Percentiles rank a stretch among this genome's conserved stretches.
Evolutionary conservation across 331 rosid species (phyloP).

Genomic region (Acacia concinna): DNA sequence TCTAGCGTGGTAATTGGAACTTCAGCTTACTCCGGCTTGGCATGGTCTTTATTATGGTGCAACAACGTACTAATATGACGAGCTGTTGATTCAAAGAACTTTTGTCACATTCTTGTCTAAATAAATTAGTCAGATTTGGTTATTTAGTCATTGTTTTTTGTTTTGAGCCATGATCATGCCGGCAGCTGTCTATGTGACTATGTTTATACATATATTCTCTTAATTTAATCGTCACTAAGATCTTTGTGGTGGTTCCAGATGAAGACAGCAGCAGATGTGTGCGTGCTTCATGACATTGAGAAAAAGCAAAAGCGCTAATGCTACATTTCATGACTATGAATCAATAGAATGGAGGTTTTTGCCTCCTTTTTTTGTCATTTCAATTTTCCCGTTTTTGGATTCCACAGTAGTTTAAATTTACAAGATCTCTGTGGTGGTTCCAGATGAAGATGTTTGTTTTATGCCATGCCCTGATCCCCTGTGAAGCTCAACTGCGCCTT

Average conservation of each 20-base stretch:
- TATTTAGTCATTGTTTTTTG: neutral
- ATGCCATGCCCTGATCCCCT: neutral
- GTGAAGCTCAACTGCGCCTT: neutral
- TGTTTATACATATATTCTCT: slow-evolving; percentile 19
- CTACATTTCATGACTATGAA: slow-evolving; percentile 6
- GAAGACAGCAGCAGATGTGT: slow-evolving; percentile 89
- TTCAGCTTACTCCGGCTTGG: neutral
- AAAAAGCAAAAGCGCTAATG: slow-evolving; percentile 63
- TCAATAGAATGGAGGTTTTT: slow-evolving; percentile 15
- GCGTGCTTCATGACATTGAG: slow-evolving; percentile 79
- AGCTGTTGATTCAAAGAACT: neutral
- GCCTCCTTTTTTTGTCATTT: neutral
- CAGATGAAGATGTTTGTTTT: neutral
- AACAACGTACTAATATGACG: neutral
- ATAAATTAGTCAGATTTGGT: neutral
- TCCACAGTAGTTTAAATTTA: neutral
- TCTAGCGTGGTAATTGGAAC: neutral
- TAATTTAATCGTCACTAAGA: slow-evolving; percentile 13
- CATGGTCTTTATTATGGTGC: slow-evolving; percentile 1
- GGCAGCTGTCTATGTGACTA: neutral
- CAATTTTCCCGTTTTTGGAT: neutral
- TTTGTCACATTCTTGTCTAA: neutral
- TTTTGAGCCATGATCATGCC: neutral
- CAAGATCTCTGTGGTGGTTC: neutral
- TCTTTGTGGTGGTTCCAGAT: slow-evolving; percentile 58